These are phyloP conservation scores for Physaria fendleri DNA, from an alignment of 345 rosid species.

Conservation along the genomic window DNA sequence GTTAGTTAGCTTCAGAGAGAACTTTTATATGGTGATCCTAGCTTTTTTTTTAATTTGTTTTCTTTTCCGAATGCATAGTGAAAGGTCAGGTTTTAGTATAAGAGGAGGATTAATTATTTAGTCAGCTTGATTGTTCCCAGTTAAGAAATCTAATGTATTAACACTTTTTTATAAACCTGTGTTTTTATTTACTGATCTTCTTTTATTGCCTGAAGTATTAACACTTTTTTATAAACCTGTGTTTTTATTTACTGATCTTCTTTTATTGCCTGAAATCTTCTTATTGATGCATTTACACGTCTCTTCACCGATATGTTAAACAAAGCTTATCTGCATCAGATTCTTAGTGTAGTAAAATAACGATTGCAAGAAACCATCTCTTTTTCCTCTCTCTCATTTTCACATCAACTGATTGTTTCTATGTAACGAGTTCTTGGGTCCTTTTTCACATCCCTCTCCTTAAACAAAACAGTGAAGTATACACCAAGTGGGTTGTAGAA, in stretches of 20 bases:
- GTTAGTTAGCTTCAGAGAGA: not conserved
- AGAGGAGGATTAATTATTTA: too few relatives aligned
- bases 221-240: too few relatives aligned
- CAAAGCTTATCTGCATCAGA: conserved; percentile 6
- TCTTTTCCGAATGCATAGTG: not conserved
- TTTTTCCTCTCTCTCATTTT: not conserved
- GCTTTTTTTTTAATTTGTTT: not conserved
- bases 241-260: not conserved
- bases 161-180: too few relatives aligned
- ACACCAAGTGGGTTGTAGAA: not conserved
- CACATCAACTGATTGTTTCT: not conserved
- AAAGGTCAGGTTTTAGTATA: not conserved
- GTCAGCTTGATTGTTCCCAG: not conserved
- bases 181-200: not conserved
- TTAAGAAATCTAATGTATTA: too few relatives aligned
- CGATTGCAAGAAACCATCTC: not conserved
- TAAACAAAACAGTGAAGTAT: not conserved
- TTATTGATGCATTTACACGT: not conserved
- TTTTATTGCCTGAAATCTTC: not conserved
- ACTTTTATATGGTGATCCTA: not conserved
- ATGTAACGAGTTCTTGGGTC: not conserved
- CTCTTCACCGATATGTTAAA: not conserved
- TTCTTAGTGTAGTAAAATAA: not conserved
- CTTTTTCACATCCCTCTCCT: not conserved
- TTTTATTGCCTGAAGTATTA: too few relatives aligned